phyloP scores from a whole-genome alignment of 768 basidiomycete species.

The Pleurotus djamor region DNA sequence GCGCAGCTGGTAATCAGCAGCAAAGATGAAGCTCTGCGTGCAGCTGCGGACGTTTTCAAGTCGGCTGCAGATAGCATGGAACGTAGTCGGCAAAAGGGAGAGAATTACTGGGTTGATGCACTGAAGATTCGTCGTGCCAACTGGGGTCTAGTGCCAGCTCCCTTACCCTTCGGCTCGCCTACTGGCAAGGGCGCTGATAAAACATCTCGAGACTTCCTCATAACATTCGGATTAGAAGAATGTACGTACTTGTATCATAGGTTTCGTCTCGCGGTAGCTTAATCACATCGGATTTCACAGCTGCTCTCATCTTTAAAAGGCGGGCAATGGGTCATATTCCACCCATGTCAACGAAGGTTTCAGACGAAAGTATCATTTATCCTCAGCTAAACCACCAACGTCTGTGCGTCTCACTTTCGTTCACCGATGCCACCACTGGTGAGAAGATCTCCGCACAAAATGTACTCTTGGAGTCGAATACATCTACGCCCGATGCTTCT shows the following conservation, averaged over 20 bases:
- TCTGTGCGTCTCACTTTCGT: conserved; percentile 56
- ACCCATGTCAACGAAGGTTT: conserved; percentile 37
- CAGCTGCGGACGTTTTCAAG: conserved; percentile 71
- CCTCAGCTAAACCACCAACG: conserved; percentile 64
- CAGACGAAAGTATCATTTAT: conserved; percentile 44
- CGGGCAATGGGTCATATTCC: conserved; percentile 71
- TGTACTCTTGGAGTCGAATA: conserved; percentile 22
- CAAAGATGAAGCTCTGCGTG: conserved; percentile 78
- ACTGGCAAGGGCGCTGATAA: conserved; percentile 78
- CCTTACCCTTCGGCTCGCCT: conserved; percentile 66
- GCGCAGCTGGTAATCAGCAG: conserved; percentile 71
- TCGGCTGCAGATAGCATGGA: conserved; percentile 70
- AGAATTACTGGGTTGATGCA: conserved; percentile 83
- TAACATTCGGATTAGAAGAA: conserved; percentile 81
- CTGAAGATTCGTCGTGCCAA: conserved; percentile 73
- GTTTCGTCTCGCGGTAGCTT: background rate
- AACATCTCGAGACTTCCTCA: conserved; percentile 77
- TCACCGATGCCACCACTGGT: conserved; percentile 27
- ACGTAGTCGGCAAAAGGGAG: conserved; percentile 53
- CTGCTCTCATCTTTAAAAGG: conserved; percentile 59
- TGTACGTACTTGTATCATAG: conserved; percentile 43
- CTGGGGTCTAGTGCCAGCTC: conserved; percentile 80
- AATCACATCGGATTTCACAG: conserved; percentile 30
- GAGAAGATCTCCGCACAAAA: conserved; percentile 32
- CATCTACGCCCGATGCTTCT: conserved; percentile 43